Percentiles rank a stretch among this genome's conserved stretches.
Conservation (phyloP, 1,139 yeast genomes). For the Zygotorulaspora mrakii region DNA sequence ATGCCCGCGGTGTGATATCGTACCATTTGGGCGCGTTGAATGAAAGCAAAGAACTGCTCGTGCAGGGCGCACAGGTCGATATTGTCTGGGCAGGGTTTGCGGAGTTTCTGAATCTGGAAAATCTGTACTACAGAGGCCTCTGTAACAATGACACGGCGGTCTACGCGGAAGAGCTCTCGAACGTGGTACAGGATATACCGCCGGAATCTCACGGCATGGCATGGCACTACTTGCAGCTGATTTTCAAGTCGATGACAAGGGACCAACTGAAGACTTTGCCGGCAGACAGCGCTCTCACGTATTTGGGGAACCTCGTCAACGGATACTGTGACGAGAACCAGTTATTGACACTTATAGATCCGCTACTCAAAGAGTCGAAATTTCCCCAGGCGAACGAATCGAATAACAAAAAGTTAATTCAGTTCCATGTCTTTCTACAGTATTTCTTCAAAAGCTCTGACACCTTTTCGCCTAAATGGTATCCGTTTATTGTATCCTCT, state of each 20-base stretch:
- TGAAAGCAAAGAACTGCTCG: slow-evolving; percentile 15
- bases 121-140: slow-evolving; percentile 26
- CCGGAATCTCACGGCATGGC: slow-evolving; percentile 18
- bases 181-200: slow-evolving; percentile 15
- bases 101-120: slow-evolving; percentile 27
- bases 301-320: slow-evolving; percentile 15
- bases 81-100: slow-evolving; percentile 16
- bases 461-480: slow-evolving; percentile 25
- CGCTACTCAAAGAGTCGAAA: slow-evolving; percentile 28
- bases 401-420: slow-evolving; percentile 38
- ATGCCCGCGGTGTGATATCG: slow-evolving; percentile 23
- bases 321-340: slow-evolving; percentile 18
- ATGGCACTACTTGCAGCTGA: slow-evolving; percentile 16
- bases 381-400: slow-evolving; percentile 46
- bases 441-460: slow-evolving; percentile 20
- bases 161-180: slow-evolving; percentile 12
- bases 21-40: slow-evolving; percentile 17
- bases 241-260: slow-evolving; percentile 13
- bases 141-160: slow-evolving; percentile 10
- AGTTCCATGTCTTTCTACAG: slow-evolving; percentile 30
- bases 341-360: slow-evolving; percentile 21
- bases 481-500: slow-evolving; percentile 25
- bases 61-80: slow-evolving; percentile 10
- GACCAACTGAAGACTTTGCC: slow-evolving; percentile 4
- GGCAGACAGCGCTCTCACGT: slow-evolving; percentile 7